Evolutionary conservation across 2,329 filamentous ascomycete genomes (phyloP).

Genomic region (Monosporascus sp.): DNA sequence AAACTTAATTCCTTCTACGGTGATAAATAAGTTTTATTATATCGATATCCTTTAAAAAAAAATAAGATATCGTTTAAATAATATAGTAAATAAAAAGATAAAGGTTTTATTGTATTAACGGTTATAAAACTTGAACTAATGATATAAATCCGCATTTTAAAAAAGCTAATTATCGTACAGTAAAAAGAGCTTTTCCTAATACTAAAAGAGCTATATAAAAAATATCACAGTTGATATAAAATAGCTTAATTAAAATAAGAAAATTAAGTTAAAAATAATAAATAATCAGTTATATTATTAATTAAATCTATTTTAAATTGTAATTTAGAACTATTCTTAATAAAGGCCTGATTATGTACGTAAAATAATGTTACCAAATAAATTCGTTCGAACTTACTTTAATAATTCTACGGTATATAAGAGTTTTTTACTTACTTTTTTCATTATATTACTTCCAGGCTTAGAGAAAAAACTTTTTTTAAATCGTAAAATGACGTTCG

Average conservation of each 20-base stretch:
- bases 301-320: slow-evolving; percentile 54
- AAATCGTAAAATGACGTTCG: slow-evolving; percentile 53
- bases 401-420: slow-evolving; percentile 57
- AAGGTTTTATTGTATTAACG: slow-evolving; percentile 65
- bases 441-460: slow-evolving; percentile 50
- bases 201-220: slow-evolving; percentile 75
- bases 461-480: slow-evolving; percentile 59
- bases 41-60: slow-evolving; percentile 74
- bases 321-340: slow-evolving; percentile 63
- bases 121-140: slow-evolving; percentile 60
- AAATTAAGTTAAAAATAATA: slow-evolving; percentile 55
- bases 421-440: slow-evolving; percentile 56
- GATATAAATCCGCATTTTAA: slow-evolving; percentile 68
- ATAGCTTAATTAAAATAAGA: slow-evolving; percentile 85
- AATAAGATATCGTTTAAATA: slow-evolving; percentile 66
- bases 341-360: slow-evolving; percentile 54
- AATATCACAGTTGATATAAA: slow-evolving; percentile 78
- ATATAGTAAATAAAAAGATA: slow-evolving; percentile 56
- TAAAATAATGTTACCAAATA: slow-evolving; percentile 58
- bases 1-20: slow-evolving; percentile 29
- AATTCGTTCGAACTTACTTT: slow-evolving; percentile 37
- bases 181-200: slow-evolving; percentile 73
- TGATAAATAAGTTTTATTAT: slow-evolving; percentile 64
- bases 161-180: slow-evolving; percentile 64
- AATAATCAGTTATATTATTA: slow-evolving; percentile 58